Conservation (phyloP, 306 rosid species). For the Glycine soja region DNA sequence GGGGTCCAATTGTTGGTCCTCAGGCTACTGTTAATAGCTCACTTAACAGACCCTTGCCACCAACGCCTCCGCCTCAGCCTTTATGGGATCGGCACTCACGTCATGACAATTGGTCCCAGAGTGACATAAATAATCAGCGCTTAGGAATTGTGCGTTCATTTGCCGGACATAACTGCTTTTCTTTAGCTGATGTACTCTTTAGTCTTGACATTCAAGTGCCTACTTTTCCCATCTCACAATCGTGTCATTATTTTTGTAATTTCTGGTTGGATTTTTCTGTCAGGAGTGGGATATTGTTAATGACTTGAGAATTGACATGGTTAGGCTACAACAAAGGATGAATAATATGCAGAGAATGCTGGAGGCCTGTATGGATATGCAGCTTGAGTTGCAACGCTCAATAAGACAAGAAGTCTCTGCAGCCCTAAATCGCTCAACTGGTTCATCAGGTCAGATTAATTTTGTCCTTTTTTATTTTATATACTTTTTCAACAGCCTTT, state of each 20-base stretch:
- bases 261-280: slow-evolving; percentile 19
- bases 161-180: slow-evolving; percentile 47
- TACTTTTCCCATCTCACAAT: slow-evolving; percentile 13
- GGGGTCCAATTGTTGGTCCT: slow-evolving; percentile 57
- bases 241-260: slow-evolving; percentile 16
- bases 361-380: slow-evolving; percentile 99
- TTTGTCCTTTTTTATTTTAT: not conserved
- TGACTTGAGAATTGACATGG: slow-evolving; percentile 98
- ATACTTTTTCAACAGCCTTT: not conserved
- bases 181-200: slow-evolving; percentile 46
- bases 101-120: slow-evolving; percentile 74
- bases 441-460: slow-evolving; percentile 65
- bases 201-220: slow-evolving; percentile 26
- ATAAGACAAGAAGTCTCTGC: slow-evolving; percentile 96
- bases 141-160: slow-evolving; percentile 70
- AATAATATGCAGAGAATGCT: slow-evolving; percentile 90
- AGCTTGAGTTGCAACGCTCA: slow-evolving; percentile 96
- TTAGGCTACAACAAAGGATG: slow-evolving; percentile 94
- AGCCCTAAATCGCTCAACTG: slow-evolving; percentile 82
- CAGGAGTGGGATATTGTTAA: slow-evolving; percentile 91
- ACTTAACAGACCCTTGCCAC: slow-evolving; percentile 62
- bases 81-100: slow-evolving; percentile 74
- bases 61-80: slow-evolving; percentile 68
- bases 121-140: slow-evolving; percentile 71
- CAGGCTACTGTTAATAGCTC: slow-evolving; percentile 57